Evolutionary conservation across 768 basidiomycete species (phyloP), one percentile per base, ranked within the genome.

Genomic region (Serendipita sp.): DNA sequence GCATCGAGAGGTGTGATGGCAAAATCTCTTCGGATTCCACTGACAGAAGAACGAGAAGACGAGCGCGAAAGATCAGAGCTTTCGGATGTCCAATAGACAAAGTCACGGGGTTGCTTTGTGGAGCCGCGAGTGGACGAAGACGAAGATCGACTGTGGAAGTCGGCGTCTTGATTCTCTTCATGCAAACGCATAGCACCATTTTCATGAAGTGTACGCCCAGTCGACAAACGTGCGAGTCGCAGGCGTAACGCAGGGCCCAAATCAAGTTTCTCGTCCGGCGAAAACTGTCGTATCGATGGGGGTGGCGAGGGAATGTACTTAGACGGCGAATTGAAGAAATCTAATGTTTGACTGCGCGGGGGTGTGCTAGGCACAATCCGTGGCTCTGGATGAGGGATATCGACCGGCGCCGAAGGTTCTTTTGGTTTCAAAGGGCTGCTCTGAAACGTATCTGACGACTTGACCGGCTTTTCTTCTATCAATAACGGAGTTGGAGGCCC

Each of bases 11-110:
- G 56, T 4, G 56, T 60, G 35, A 60, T 30, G 10, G 28, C 56
- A 8, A 60, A 60, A 38, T 60, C 56, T 23, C 56, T 23, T 60
- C 56, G 56, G 34, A 60, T 36, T n/a, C 23, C 65, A 47, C 65
- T 45, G 65, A 66, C 63, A 34, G 32, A 65, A n/a, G 30, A 44
- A 18, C 28, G 65, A 30, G 47, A 65, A 23, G 65, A 65, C 16
- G 64, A 65, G 64, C 44, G 65, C 23, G 44, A 65, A 18, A 64
- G 65, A 45, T 60, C 34, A n/a, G 56, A 60, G 36, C 56, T 60
- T 36, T 60, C 56, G 4, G 56, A 35, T 11, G 56, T 60, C 56
- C 56, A 60, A 34, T 60, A 60, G 56, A 36, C 30, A 34, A 60
- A 60, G 56, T 60, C 56, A 60, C 56, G 56, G 28, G 56, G 56